phyloP scores from a whole-genome alignment of 73 alveolate species.

The Symbiodinium pilosum region DNA sequence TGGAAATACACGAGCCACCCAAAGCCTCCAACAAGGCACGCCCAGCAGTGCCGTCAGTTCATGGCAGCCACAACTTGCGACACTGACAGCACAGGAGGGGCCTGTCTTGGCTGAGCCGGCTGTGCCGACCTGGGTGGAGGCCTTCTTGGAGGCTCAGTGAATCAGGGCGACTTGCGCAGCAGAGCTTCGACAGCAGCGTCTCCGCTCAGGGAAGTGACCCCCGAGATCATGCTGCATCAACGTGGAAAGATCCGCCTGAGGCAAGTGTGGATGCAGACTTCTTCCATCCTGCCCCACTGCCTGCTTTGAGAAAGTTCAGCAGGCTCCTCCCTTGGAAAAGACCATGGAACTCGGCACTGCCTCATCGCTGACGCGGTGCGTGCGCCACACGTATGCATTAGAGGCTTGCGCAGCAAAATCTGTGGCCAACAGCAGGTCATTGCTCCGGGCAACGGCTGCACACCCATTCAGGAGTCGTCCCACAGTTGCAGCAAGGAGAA shows the following conservation, averaged over 20 bases:
- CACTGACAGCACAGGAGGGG: too few relatives aligned
- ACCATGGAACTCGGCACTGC: not conserved
- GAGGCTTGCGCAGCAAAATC: not conserved
- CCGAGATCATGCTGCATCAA: not conserved
- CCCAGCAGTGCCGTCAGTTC: too few relatives aligned
- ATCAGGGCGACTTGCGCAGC: not conserved
- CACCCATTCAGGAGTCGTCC: slow-evolving; percentile 3
- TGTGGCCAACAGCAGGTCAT: not conserved
- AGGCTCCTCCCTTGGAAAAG: not conserved
- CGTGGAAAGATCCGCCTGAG: not conserved
- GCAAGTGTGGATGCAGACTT: not conserved
- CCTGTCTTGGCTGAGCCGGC: not conserved
- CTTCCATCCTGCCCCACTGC: not conserved
- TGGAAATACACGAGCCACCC: not conserved
- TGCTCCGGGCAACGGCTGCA: slow-evolving; percentile 14
- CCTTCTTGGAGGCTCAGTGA: slow-evolving; percentile 1
- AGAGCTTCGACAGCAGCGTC: not conserved
- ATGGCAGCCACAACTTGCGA: too few relatives aligned
- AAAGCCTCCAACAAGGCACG: too few relatives aligned
- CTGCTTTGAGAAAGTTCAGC: not conserved
- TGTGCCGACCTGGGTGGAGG: slow-evolving; percentile 1
- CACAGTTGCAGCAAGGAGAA: not conserved
- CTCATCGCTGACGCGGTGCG: slow-evolving; percentile 22
- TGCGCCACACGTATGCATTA: not conserved
- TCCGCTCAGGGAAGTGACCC: not conserved